phyloP scores from a whole-genome alignment of 2,329 filamentous ascomycete species.

The Ophiostoma montium region DNA sequence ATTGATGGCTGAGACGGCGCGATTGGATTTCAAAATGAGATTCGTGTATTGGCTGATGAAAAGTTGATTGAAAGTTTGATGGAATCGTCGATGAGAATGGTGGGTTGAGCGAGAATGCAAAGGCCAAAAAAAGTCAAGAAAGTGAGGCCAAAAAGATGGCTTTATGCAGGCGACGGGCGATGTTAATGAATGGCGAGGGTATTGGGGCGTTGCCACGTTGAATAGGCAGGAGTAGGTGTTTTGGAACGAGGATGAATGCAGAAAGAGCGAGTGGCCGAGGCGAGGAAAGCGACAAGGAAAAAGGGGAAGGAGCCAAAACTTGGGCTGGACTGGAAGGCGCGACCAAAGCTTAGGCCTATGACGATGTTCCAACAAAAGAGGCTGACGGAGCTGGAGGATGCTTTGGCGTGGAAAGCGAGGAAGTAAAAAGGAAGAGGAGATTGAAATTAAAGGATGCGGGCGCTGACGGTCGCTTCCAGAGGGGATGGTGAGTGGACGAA shows the following conservation, averaged over 20 bases:
- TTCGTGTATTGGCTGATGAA: no score
- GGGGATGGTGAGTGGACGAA: not conserved
- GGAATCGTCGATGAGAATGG: not conserved
- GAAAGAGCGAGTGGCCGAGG: conserved; percentile 1
- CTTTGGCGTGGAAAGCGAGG: no score
- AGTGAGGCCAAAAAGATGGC: not conserved
- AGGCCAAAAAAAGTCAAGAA: not conserved
- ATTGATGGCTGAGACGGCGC: no score
- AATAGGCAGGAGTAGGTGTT: not conserved
- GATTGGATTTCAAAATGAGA: no score
- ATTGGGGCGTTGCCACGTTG: not conserved
- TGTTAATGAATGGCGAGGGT: not conserved
- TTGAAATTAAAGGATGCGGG: no score
- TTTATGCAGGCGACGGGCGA: not conserved
- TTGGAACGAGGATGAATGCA: not conserved
- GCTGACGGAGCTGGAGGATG: not conserved
- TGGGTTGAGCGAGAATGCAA: not conserved
- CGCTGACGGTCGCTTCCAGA: no score
- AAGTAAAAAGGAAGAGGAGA: not conserved
- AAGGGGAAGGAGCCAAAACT: conserved; percentile 1
- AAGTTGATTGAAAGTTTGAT: no score
- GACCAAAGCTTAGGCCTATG: not conserved
- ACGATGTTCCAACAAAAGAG: conserved; percentile 1
- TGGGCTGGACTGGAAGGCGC: conserved; percentile 3
- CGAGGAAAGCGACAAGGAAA: not conserved